phyloP scores from a whole-genome alignment of 2,329 filamentous ascomycete species.

The Celoporthe dispersa region DNA sequence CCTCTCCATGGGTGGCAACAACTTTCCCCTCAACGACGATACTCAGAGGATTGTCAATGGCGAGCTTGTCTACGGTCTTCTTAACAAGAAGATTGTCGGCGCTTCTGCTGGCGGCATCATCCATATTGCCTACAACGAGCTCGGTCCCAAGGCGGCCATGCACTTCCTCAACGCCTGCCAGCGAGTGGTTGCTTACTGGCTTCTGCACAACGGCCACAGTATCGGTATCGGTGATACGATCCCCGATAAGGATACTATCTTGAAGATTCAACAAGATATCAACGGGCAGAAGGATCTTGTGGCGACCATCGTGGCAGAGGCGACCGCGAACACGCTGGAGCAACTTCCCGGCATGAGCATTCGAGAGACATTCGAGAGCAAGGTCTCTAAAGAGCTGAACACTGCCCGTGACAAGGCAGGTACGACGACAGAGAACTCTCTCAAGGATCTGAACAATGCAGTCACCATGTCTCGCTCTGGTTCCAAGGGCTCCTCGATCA shows the following conservation, averaged over 20 bases:
- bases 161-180: conserved; percentile 96
- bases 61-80: conserved; percentile 85
- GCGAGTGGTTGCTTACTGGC: conserved; percentile 95
- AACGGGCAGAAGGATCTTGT: conserved; percentile 82
- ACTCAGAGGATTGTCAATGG: conserved; percentile 84
- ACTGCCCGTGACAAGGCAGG: conserved; percentile 95
- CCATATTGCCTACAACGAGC: conserved; percentile 95
- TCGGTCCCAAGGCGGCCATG: conserved; percentile 83
- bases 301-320: conserved; percentile 71
- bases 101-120: conserved; percentile 89
- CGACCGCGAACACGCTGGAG: conserved; percentile 86
- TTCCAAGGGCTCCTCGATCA: conserved; percentile 98
- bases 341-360: conserved; percentile 98
- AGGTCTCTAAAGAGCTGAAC: conserved; percentile 92
- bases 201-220: conserved; percentile 93
- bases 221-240: conserved; percentile 99
- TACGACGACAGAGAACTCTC: conserved; percentile 85
- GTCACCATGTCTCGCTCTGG: conserved; percentile 95
- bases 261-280: conserved; percentile 82
- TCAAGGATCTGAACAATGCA: conserved; percentile 96
- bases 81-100: conserved; percentile 94
- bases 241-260: conserved; percentile 82
- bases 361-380: conserved; percentile 96
- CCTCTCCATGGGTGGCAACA: conserved; percentile 68
- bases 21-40: conserved; percentile 71